phyloP scores from a whole-genome alignment of 1,139 yeast genomes.

The Hyphopichia pseudoburtonii region DNA sequence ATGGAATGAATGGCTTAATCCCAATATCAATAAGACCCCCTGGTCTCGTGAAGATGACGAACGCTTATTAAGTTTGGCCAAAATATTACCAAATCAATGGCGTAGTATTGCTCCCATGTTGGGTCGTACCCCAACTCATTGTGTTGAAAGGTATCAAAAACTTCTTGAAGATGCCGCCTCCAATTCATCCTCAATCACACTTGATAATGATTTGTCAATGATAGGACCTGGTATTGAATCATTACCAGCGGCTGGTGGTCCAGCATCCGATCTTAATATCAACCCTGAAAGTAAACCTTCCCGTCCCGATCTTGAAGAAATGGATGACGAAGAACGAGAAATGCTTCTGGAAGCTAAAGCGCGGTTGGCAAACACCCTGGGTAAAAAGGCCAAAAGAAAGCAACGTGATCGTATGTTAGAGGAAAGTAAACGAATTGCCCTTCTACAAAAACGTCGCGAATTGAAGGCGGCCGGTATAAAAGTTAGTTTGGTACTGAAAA shows the following conservation, averaged over 20 bases:
- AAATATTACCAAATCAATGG: constrained; percentile 90
- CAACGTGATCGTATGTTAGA: constrained; percentile 79
- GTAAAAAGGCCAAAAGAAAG: constrained; percentile 91
- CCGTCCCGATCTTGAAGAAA: constrained; percentile 71
- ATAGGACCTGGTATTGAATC: constrained; percentile 61
- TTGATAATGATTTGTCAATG: constrained; percentile 35
- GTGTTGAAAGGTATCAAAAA: constrained; percentile 83
- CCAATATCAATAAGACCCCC: constrained; percentile 57
- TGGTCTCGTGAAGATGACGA: constrained; percentile 84
- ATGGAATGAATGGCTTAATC: constrained; percentile 90
- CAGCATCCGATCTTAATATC: constrained; percentile 52
- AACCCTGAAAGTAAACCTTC: constrained; percentile 84
- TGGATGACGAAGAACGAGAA: constrained; percentile 87
- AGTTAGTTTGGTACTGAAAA: constrained; percentile 49
- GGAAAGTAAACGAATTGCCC: constrained; percentile 71
- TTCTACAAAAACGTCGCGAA: constrained; percentile 80
- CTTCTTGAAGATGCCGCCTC: constrained; percentile 59
- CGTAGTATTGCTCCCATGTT: constrained; percentile 77
- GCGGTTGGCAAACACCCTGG: constrained; percentile 87
- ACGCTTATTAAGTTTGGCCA: constrained; percentile 63
- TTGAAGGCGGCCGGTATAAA: constrained; percentile 82
- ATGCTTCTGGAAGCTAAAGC: constrained; percentile 95
- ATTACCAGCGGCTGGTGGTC: constrained; percentile 40
- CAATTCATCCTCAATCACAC: constrained; percentile 25
- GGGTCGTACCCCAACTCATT: constrained; percentile 84